phyloP scores from a whole-genome alignment of 495 filamentous ascomycete genomes.

The Parathielavia appendiculata region DNA sequence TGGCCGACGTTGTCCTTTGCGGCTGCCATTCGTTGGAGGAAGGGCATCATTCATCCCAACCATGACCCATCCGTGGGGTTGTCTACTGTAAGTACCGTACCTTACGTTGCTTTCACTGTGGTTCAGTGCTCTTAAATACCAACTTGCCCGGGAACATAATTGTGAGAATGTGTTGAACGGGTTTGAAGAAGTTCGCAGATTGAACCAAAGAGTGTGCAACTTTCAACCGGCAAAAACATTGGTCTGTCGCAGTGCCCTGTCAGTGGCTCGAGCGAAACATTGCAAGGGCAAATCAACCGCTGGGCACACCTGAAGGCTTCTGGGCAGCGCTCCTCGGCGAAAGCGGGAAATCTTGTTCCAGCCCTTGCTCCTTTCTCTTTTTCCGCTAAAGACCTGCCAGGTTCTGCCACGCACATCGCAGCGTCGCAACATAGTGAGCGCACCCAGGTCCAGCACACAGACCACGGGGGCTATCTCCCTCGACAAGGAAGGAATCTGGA shows the following conservation, averaged over 20 bases:
- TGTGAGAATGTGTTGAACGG: no score
- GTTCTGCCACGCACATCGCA: slow-evolving; percentile 19
- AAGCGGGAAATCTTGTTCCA: slow-evolving; percentile 13
- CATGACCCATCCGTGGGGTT: no score
- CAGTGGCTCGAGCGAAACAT: slow-evolving; percentile 7
- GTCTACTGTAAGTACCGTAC: no score
- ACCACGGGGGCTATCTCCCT: not conserved
- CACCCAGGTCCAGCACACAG: slow-evolving; percentile 6
- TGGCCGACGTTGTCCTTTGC: no score
- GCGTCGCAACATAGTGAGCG: slow-evolving; percentile 3
- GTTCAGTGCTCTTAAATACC: not conserved
- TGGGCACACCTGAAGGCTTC: no score
- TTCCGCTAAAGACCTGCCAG: slow-evolving; percentile 9
- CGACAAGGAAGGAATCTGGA: slow-evolving; percentile 2
- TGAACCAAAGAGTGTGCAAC: not conserved
- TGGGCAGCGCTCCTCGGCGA: slow-evolving; percentile 7
- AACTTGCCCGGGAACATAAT: not conserved
- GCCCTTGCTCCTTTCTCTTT: not conserved
- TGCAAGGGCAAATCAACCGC: slow-evolving; percentile 11
- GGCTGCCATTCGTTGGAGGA: not conserved
- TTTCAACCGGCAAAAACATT: not conserved
- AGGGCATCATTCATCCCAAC: no score
- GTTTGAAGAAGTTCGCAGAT: not conserved
- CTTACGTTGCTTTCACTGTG: no score
- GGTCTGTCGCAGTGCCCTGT: not conserved